These are phyloP conservation scores for Penicillium maclennaniae DNA, from an alignment of 495 filamentous ascomycete genomes.

Conservation along the genomic window DNA sequence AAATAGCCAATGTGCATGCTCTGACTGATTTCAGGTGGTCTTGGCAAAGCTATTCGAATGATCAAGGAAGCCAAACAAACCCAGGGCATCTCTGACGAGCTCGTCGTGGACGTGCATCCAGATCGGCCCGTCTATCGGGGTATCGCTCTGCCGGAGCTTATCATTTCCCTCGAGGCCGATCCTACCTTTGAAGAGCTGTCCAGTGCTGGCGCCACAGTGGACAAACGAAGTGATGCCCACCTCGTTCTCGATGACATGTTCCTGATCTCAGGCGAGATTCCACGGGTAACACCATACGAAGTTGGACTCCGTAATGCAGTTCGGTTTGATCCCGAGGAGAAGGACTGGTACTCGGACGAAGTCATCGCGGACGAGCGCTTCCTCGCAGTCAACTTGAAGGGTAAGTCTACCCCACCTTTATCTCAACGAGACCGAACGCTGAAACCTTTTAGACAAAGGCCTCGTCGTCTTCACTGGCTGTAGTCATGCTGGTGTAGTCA, in stretches of 20 bases:
- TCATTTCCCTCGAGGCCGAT: constrained; percentile 54
- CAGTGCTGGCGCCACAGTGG: constrained; percentile 42
- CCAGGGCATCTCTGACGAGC: constrained; percentile 19
- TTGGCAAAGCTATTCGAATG: constrained; percentile 42
- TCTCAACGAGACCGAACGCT: background rate
- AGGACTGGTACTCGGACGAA: constrained; percentile 53
- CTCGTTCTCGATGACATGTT: constrained; percentile 54
- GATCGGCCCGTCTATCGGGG: constrained; percentile 53
- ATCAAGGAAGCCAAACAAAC: constrained; percentile 45
- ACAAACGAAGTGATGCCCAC: constrained; percentile 44
- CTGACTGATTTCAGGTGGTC: constrained; percentile 39
- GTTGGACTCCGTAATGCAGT: constrained; percentile 47
- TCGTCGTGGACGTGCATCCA: constrained; percentile 54
- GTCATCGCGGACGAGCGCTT: constrained; percentile 56
- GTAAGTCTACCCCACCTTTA: constrained; percentile 16
- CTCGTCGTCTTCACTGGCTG: constrained; percentile 62
- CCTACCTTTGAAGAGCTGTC: constrained; percentile 53
- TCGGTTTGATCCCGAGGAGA: constrained; percentile 40
- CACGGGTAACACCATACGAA: constrained; percentile 52
- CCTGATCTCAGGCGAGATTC: constrained; percentile 56
- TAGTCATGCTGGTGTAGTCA: constrained; percentile 58
- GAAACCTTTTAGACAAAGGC: constrained; percentile 41
- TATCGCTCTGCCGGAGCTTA: constrained; percentile 36
- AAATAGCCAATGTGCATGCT: background rate
- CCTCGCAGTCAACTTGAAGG: constrained; percentile 56